phyloP scores from a whole-genome alignment of 2,329 filamentous ascomycete species.

The Colletotrichum orchidophilum region DNA sequence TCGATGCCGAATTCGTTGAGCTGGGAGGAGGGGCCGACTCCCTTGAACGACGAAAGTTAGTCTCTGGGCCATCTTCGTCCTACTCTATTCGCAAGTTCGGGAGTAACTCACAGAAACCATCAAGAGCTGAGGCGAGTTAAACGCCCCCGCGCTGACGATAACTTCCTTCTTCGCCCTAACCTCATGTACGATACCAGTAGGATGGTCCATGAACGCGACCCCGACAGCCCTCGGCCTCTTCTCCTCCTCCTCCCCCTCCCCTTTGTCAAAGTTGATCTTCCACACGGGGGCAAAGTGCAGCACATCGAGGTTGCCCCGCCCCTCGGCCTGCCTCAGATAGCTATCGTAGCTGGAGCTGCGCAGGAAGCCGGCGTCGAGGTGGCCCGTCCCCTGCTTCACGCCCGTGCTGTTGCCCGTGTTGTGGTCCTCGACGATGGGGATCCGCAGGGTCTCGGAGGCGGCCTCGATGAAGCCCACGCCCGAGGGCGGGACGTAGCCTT shows the following conservation, averaged over 20 bases:
- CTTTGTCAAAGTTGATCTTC: conserved; percentile 32
- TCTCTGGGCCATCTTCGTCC: not conserved
- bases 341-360: conserved; percentile 40
- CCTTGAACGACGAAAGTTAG: conserved; percentile 30
- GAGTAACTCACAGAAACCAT: conserved; percentile 33
- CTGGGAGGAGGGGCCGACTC: conserved; percentile 34
- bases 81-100: not conserved
- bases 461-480: conserved; percentile 40
- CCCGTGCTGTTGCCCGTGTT: conserved; percentile 40
- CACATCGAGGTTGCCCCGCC: conserved; percentile 38
- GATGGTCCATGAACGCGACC: conserved; percentile 40
- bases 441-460: conserved; percentile 35
- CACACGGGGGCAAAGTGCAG: conserved; percentile 38
- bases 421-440: conserved; percentile 39
- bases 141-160: conserved; percentile 30
- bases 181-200: conserved; percentile 32
- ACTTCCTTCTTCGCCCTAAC: conserved; percentile 33
- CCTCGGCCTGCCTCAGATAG: conserved; percentile 36
- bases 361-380: conserved; percentile 36
- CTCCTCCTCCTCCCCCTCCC: not conserved
- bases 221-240: conserved; percentile 37
- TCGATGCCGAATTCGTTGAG: conserved; percentile 37
- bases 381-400: conserved; percentile 41
- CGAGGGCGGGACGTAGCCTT: conserved; percentile 42
- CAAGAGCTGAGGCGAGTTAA: conserved; percentile 33